Base-by-base conservation (phyloP, 805 yeast species). In the Peterozyma toletana region DNA sequence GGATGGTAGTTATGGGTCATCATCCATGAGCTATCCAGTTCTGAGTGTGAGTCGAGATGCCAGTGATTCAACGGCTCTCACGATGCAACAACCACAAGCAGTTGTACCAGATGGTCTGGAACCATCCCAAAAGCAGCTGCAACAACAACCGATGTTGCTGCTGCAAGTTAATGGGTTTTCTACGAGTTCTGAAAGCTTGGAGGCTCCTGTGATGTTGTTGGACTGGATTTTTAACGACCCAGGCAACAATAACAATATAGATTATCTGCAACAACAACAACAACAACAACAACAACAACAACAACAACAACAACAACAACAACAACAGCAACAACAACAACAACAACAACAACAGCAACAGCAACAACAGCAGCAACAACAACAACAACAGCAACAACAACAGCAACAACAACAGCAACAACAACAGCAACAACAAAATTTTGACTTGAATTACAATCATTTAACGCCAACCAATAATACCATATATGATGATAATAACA, bases 201-300 rank as follows among this genome's bases (percentile, higher is more conserved):
- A 9, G 21, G 40, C 29, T 40, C 52, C 5, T 17, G 58, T 59
- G 4, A 52, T 50, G 37, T 43, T 60, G 18, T 44, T 59, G 17
- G 53, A 46, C 38, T 60, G 64, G 64, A 47, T 59, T 11, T 57
- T 60, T 38, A 51, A 52, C 18, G 63, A 59, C 11, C 47, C 49
- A 11, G 45, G 41, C 21, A 14, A 21, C 7, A 4, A 21, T 21
- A 21, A 21, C 27, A 21, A 21, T 21, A 11, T 5, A 7, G 39
- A 7, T 21, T 15, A 40, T 30, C 35, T 14, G 5, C 29, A 2
- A 13, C 41, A 13, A 33, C 41, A 13, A 33, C 41, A 13, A 11
- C 18, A 9, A 33, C 41, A 5, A 33, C 41, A 33, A 18, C 41
- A 6, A 18, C 16, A 7, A 10, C 35, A 5, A 15, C 34, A 11